Base-by-base conservation (phyloP, 192 early-diverging fungal genomes). In the Thoreauomyces humboldtii region DNA sequence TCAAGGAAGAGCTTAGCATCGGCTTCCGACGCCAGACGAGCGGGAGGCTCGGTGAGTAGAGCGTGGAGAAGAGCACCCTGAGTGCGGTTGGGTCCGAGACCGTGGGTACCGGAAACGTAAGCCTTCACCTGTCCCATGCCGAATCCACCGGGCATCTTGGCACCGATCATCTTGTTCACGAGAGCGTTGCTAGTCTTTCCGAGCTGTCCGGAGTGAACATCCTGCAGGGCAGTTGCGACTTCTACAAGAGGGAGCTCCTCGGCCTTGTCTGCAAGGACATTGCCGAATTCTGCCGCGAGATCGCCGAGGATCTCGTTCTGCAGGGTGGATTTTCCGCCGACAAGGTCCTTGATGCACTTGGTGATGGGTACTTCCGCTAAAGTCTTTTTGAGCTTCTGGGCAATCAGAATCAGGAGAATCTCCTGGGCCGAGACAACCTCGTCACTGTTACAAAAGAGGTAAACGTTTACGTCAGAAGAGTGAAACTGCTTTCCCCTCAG, bases 301-400 rank as follows among this genome's bases (percentile, higher is more conserved):
- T 97, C 95, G 72, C 95, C 95, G 57, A 95, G 77, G 34, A 97
- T 92, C 68, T 97, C 95, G 80, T 97, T 97, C 71, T 97, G 94
- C 31, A 97, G 81, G 25, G 95, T 97, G 14, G 91, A 92, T 74
- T 97, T 97, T 67, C 95, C 95, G 33, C 90, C 93, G 38, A 95
- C 93, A 45, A 97, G 84, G 53, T 97, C 93, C 79, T 93, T 95
- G 83, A 88, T 93, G 64, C 81, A 87, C 83, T 91, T 94, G 67
- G 73, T 61, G 29, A 85, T 74, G 15, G 87, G 75, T 32, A 98
- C 73, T 31, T 94, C 90, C 29, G 74, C 72, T 1, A 93, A 65
- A 2, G 87, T 68, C 71, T 92, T 91, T 81, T 92, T 93, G 41
- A 95, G 83, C 77, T 95, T 95, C 70, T 95, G 89, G 36, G 92